These are phyloP conservation scores for Hansenula anomala DNA, from an alignment of 1,139 yeast species.

Conservation along the genomic window DNA sequence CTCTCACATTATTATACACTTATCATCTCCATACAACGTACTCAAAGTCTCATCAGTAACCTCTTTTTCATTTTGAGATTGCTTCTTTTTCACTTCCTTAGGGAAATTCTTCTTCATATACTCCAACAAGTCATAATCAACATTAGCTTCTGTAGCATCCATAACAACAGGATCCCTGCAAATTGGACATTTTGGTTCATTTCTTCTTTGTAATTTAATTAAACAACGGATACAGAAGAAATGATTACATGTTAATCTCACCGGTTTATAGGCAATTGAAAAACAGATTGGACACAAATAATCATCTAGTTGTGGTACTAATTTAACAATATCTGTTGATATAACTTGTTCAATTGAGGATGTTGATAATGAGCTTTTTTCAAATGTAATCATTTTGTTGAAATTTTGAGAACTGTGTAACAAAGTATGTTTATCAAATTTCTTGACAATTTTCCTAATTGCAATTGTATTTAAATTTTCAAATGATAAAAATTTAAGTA, in stretches of 20 bases:
- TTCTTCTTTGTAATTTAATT: constrained; percentile 57
- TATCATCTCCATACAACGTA: constrained; percentile 15
- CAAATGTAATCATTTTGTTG: constrained; percentile 41
- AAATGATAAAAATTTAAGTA: constrained; percentile 55
- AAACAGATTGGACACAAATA: constrained; percentile 71
- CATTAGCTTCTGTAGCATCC: constrained; percentile 53
- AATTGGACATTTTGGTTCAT: constrained; percentile 59
- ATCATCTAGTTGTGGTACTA: constrained; percentile 72
- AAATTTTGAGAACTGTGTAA: constrained; percentile 44
- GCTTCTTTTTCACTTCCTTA: constrained; percentile 56
- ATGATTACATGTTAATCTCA: constrained; percentile 57
- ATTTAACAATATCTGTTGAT: constrained; percentile 45
- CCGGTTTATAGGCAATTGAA: constrained; percentile 67
- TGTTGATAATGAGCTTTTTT: constrained; percentile 12
- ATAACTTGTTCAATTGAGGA: constrained; percentile 36
- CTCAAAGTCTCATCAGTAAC: constrained; percentile 36
- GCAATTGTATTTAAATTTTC: constrained; percentile 63
- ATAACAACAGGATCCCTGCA: constrained; percentile 56
- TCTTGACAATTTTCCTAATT: constrained; percentile 61
- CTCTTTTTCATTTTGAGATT: constrained; percentile 55
- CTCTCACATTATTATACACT: constrained; percentile 7
- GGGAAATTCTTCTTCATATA: constrained; percentile 62
- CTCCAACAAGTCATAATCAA: constrained; percentile 50
- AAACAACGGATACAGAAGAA: constrained; percentile 69
- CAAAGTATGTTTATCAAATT: constrained; percentile 69